Evolutionary conservation across 176 grass and related monocot genomes (phyloP), one percentile per base, ranked within the genome.

Genomic region (Bothriochloa decipiens): DNA sequence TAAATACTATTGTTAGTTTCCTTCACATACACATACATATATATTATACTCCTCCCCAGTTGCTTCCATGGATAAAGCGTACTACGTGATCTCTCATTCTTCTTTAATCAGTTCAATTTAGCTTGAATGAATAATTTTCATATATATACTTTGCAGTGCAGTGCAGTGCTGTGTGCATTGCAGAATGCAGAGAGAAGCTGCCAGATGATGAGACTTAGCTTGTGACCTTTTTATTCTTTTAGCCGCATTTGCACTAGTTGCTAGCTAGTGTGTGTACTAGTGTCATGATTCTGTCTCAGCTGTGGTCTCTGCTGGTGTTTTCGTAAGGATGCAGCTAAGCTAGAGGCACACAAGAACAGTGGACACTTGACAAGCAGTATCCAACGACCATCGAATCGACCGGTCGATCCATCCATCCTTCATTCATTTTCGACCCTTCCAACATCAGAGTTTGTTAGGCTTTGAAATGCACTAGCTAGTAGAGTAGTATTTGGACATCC

Each of bases 391-490:
- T 42, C 35, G 35, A 36, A 32, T 65, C 16, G 1, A 29, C 27
- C 26, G 13, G 71, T 46, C 77, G 11, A 42, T 53, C 16, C 55
- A 58, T 57, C 53, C 52, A 10, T 57, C 53, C 52, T 4, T 49
- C 4, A 6, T 41, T 32, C 29, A 27, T 29, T 87, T 55, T 68
- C 61, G 33, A 17, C 47, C 67, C 60, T 83, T 90, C 67, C 88
- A 79, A 86, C 88, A 61, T 90, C 88, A 83, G 74, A 86, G 88
- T 90, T 90, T 90, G 88, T 90, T 83, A 90, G 60, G 68, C 57
- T 87, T 90, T 87, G 88, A 87, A 86, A 90, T 79, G 45, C 37
- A 49, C 46, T 49, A 49, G 14, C 46, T 46, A 33, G 52, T 62
- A 68, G 68, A 50, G 47, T 14, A 58, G 18, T 23, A 60, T 32